phyloP scores from a whole-genome alignment of 805 yeast species.

The Teunomyces gatunensis region DNA sequence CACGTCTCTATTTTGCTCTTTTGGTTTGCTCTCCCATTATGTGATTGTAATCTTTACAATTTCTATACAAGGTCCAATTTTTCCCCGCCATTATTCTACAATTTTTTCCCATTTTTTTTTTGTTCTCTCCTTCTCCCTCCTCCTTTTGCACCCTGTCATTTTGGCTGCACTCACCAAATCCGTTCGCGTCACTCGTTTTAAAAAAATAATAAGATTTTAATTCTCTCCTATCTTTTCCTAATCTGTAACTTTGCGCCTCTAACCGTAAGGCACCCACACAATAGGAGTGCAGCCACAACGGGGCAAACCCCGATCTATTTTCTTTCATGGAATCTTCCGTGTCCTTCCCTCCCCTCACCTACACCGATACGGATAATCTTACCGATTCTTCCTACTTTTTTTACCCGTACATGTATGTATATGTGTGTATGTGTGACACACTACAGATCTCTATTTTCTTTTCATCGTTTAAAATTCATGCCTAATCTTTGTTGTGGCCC shows the following conservation, averaged over 20 bases:
- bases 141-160: slow-evolving; percentile 1
- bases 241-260: not conserved
- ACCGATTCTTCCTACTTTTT: not conserved
- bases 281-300: not conserved
- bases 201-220: not conserved
- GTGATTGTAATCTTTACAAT: too few relatives aligned
- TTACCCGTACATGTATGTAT: too few relatives aligned
- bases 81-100: not conserved
- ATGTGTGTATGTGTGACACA: too few relatives aligned
- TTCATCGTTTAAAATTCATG: not conserved
- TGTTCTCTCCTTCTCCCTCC: not conserved
- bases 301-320: not conserved
- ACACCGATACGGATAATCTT: not conserved
- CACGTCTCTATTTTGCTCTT: too few relatives aligned
- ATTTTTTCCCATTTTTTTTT: not conserved
- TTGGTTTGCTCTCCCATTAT: too few relatives aligned
- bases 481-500: not conserved
- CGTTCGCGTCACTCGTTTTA: slow-evolving; percentile 3
- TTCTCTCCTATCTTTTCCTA: slow-evolving; percentile 4
- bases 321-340: not conserved
- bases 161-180: not conserved
- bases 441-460: not conserved
- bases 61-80: not conserved
- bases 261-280: not conserved
- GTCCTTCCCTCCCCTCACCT: not conserved